Conservation (phyloP, 2,329 filamentous ascomycete genomes). For the Botrytis sinoallii region DNA sequence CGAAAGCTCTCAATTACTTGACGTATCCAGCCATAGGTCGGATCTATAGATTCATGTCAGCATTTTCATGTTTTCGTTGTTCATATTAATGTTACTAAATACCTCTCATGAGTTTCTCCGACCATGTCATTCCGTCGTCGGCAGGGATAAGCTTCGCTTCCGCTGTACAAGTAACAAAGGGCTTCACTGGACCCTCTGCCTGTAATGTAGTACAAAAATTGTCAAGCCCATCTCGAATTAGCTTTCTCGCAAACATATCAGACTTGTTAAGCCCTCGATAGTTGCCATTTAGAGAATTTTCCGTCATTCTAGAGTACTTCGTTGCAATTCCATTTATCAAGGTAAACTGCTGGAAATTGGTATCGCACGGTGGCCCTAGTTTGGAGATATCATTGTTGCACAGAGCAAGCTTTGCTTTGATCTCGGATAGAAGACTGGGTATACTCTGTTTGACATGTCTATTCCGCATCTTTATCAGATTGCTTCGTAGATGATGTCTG, state of each 20-base stretch:
- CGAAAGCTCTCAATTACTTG: conserved; percentile 21
- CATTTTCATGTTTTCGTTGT: not conserved
- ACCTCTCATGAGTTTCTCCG: conserved; percentile 12
- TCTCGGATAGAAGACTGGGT: conserved; percentile 21
- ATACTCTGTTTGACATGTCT: conserved; percentile 23
- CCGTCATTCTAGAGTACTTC: conserved; percentile 1
- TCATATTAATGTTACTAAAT: not conserved
- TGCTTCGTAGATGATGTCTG: conserved; percentile 22
- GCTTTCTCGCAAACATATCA: not conserved
- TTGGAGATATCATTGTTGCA: conserved; percentile 16
- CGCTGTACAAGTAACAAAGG: conserved; percentile 9
- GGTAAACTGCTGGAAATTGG: conserved; percentile 20
- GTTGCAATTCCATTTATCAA: conserved; percentile 16
- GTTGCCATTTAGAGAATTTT: not conserved
- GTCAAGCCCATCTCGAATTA: not conserved
- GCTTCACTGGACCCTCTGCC: not conserved
- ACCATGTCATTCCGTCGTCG: conserved; percentile 12
- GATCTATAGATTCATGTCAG: not conserved
- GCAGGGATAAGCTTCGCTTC: conserved; percentile 17
- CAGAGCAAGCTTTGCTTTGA: conserved; percentile 17
- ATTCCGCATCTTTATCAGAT: conserved; percentile 24
- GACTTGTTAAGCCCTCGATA: not conserved
- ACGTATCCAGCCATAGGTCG: conserved; percentile 25
- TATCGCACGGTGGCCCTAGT: conserved; percentile 21
- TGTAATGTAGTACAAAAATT: not conserved